Evolutionary conservation across 2,329 filamentous ascomycete species (phyloP), one percentile per base, ranked within the genome.

Genomic region (Calcarisporium arbuscula): DNA sequence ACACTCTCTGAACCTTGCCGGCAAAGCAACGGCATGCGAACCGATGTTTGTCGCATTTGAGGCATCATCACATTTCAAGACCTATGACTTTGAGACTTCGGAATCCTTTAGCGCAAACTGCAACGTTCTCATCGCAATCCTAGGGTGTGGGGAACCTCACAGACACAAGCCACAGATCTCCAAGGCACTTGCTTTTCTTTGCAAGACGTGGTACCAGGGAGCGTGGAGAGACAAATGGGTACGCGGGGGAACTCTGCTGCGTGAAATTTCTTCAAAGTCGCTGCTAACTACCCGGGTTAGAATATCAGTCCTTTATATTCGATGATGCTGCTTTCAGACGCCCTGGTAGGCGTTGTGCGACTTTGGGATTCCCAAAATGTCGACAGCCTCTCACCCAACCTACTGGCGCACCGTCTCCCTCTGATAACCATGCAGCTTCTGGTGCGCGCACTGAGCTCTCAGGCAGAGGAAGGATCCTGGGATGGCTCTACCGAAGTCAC

Each of bases 211-310:
- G 41, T 23, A 12, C 16, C 41, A 42, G 25, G 25, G 19, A 12
- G 32, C 23, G 8, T 23, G 41, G 11, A 34, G 40, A 21, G 44
- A 44, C 35, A 44, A 46, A 39, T 44, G 42, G 44, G 38, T 43
- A 28, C 15, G 40, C 34, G n/a, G n/a, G n/a, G n/a, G n/a, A n/a
- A n/a, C n/a, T n/a, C n/a, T n/a, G n/a, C n/a, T n/a, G n/a, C n/a
- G n/a, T n/a, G n/a, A n/a, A n/a, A n/a, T n/a, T n/a, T n/a, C n/a
- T n/a, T n/a, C n/a, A n/a, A n/a, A n/a, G n/a, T n/a, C n/a, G n/a
- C n/a, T n/a, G n/a, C n/a, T n/a, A n/a, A n/a, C n/a, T n/a, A n/a
- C n/a, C n/a, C n/a, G n/a, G n/a, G n/a, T n/a, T n/a, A n/a, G n/a
- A n/a, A n/a, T n/a, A n/a, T n/a, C n/a, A n/a, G n/a, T n/a, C n/a